Evolutionary conservation across 331 rosid species (phyloP), one percentile per base, ranked within the genome.

Genomic region (Saraca asoca): DNA sequence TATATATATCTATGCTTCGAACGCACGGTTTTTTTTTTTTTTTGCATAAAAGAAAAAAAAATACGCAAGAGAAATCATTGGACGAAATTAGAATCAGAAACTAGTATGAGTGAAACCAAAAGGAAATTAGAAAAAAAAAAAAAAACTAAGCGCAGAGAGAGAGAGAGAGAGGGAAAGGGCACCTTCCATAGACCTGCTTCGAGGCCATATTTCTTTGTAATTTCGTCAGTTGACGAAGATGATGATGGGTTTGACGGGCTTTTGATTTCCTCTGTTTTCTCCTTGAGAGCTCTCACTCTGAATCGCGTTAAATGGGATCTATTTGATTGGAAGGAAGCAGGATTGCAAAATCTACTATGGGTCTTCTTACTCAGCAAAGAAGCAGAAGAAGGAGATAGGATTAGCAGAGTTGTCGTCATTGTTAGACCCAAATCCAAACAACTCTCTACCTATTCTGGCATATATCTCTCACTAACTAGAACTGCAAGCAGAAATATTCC

Each of bases 141-240:
- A 9, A 5, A 5, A 37, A 37, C 3, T n/a, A n/a, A n/a, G n/a
- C n/a, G 7, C 0, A 37, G 8, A 37, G 41, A 5, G 5, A 11
- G 5, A 57, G 34, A n/a, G 5, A 46, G 33, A 49, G 70, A 66
- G 62, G 62, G 73, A 75, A 63, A 17, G 69, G 66, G 78, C 64
- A 93, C 98, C 96, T 89, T 84, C 98, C 95, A 93, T 7, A 93
- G 88, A 65, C 91, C 98, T 76, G 88, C 95, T 79, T 93, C 95
- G 60, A 93, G 96, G 41, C 96, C 98, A 67, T 83, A 93, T 70
- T 92, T 92, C 65, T 84, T 80, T 7, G 98, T 81, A 45, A 93
- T 72, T 45, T 89, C 95, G 13, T 93, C 98, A 8, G 88, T 80
- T 44, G 92, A 81, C 77, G 96, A 69, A 8, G 88, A 80, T 39